phyloP scores from a whole-genome alignment of 148 eudicot genomes.

The Nepenthes mirabilis region DNA sequence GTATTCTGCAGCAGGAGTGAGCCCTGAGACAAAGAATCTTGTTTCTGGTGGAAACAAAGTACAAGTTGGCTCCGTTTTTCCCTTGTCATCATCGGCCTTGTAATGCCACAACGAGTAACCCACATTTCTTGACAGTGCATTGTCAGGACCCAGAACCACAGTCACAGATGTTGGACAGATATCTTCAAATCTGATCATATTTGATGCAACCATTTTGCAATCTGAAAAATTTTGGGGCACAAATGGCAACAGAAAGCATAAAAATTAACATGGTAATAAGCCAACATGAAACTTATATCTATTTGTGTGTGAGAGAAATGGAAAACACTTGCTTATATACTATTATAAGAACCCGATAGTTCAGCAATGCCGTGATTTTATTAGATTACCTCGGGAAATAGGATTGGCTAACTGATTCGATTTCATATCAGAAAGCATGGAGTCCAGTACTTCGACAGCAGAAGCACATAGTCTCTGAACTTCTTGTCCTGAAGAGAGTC shows the following conservation, averaged over 20 bases:
- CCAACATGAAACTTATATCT: not conserved
- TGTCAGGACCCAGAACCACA: conserved; percentile 32
- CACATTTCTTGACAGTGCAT: conserved; percentile 12
- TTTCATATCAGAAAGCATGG: conserved; percentile 12
- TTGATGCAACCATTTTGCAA: conserved; percentile 14
- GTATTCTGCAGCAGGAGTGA: conserved; percentile 51
- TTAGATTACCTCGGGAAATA: conserved; percentile 26
- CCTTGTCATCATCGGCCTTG: conserved; percentile 39
- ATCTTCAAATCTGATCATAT: conserved; percentile 39
- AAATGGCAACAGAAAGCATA: not conserved
- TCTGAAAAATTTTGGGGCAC: conserved; percentile 24
- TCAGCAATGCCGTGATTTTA: not conserved
- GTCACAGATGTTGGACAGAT: conserved; percentile 35
- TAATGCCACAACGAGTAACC: conserved; percentile 60
- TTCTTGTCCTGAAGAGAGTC: conserved; percentile 63
- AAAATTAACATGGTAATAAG: not conserved
- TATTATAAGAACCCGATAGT: not conserved
- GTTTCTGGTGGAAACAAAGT: conserved; percentile 36
- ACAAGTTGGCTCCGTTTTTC: conserved; percentile 42
- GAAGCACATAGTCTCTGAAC: conserved; percentile 63
- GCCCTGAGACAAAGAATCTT: conserved; percentile 36
- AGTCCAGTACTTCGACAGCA: conserved; percentile 49
- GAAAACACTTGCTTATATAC: not conserved
- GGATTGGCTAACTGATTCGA: conserved; percentile 3
- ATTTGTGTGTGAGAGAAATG: not conserved